Conservation (phyloP, 371 early-diverging fungal genomes). For the Dipsacomyces acuminosporus region DNA sequence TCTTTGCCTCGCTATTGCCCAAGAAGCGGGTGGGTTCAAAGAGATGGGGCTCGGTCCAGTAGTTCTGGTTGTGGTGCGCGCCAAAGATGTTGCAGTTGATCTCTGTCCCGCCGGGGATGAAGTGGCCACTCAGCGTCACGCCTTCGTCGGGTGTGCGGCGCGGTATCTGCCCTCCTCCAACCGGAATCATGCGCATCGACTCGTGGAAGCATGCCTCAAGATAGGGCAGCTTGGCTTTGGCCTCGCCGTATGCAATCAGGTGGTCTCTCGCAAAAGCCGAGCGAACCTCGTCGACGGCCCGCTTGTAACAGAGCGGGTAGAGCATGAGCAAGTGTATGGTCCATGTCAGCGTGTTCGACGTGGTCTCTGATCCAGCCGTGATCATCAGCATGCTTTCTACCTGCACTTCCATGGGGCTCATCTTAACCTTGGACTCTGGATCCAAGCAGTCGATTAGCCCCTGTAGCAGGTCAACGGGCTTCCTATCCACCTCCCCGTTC, state of each 20-base stretch:
- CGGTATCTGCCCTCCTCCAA: slow-evolving; percentile 23
- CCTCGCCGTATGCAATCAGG: not conserved
- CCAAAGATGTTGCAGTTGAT: slow-evolving; percentile 14
- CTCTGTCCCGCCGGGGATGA: slow-evolving; percentile 9
- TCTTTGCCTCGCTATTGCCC: slow-evolving; percentile 14
- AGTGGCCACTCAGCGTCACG: slow-evolving; percentile 6
- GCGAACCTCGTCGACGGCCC: slow-evolving; percentile 18
- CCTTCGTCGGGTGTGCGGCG: slow-evolving; percentile 34
- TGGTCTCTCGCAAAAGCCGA: not conserved
- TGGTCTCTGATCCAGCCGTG: slow-evolving; percentile 35
- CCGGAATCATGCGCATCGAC: slow-evolving; percentile 27
- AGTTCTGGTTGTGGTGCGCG: slow-evolving; percentile 18
- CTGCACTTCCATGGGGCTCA: slow-evolving; percentile 15
- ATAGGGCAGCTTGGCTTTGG: slow-evolving; percentile 1
- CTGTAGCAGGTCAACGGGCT: not conserved
- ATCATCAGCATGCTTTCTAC: slow-evolving; percentile 29
- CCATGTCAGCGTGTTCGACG: slow-evolving; percentile 34
- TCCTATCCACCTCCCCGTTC: not conserved
- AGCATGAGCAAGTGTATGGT: slow-evolving; percentile 34
- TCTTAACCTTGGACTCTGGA: not conserved
- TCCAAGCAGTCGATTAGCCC: not conserved
- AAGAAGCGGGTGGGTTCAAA: slow-evolving; percentile 34
- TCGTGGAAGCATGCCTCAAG: slow-evolving; percentile 33
- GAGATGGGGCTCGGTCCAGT: slow-evolving; percentile 20
- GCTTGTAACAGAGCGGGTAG: slow-evolving; percentile 18